Percentiles rank a stretch among this genome's conserved stretches.
These are phyloP conservation scores for Colletotrichum paranaense DNA, from an alignment of 2,329 filamentous ascomycete species.

Conservation along the genomic window DNA sequence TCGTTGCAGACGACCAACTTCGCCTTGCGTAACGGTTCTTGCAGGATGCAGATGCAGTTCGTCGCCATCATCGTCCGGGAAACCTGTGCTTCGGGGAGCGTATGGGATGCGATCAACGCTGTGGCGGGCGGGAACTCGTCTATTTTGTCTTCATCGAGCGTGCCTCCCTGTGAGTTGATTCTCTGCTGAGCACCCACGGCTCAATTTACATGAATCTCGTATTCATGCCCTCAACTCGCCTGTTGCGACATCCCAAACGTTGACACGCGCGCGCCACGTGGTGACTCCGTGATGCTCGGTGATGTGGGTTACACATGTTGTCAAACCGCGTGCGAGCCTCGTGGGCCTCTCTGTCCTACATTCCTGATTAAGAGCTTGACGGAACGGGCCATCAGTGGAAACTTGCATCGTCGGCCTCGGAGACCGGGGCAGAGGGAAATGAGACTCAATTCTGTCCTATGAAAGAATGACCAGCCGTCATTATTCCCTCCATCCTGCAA, in stretches of 20 bases:
- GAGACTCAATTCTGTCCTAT: slow-evolving; percentile 24
- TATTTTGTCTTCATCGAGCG: slow-evolving; percentile 13
- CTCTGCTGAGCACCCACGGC: background rate
- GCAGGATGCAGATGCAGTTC: background rate
- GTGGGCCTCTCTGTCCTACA: slow-evolving; percentile 9
- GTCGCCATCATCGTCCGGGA: background rate
- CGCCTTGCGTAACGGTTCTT: slow-evolving; percentile 2
- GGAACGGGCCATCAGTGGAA: background rate
- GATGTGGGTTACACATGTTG: background rate
- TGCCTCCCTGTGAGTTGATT: too few relatives aligned
- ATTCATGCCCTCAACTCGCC: slow-evolving; percentile 4
- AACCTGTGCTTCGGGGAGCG: background rate
- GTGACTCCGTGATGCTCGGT: background rate
- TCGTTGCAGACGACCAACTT: background rate
- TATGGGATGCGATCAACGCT: background rate
- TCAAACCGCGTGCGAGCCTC: slow-evolving; percentile 3
- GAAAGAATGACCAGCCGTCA: slow-evolving; percentile 14
- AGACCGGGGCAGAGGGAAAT: background rate
- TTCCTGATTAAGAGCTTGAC: background rate
- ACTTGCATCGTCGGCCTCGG: background rate
- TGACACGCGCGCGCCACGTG: slow-evolving; percentile 15
- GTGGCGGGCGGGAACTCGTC: slow-evolving; percentile 5
- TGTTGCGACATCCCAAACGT: slow-evolving; percentile 12
- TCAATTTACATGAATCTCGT: slow-evolving; percentile 26
- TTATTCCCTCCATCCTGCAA: background rate